Evolutionary conservation across 169 alveolate species (phyloP).

Genomic region (Plasmodium vinckei): DNA sequence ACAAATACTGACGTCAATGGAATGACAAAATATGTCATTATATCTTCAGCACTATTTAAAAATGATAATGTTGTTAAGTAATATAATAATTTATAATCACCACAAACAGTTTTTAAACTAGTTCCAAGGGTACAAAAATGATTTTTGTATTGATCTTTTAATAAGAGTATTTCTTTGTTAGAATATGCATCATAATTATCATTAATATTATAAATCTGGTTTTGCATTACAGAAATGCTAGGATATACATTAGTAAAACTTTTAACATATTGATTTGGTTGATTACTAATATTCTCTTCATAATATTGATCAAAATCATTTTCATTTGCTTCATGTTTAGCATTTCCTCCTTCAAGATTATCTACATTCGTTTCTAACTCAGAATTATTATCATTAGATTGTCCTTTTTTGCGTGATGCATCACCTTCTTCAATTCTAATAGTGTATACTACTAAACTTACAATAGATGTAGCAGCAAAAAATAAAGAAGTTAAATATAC

Average conservation of each 20-base stretch:
- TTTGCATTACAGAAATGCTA: constrained; percentile 20
- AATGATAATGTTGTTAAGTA: constrained; percentile 25
- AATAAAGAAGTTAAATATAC: constrained; percentile 23
- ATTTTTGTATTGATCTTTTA: constrained; percentile 27
- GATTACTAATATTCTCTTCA: constrained; percentile 7
- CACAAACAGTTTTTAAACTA: constrained; percentile 3
- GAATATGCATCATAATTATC: constrained; percentile 21
- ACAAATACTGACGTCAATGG: constrained; percentile 47
- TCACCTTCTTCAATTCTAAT: constrained; percentile 26
- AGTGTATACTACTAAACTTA: constrained; percentile 15
- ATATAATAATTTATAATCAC: constrained; percentile 24
- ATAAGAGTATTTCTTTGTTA: not conserved
- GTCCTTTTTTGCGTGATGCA: not conserved
- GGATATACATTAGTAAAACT: constrained; percentile 8
- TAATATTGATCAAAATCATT: constrained; percentile 46
- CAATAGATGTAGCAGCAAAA: constrained; percentile 26
- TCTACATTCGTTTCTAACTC: constrained; percentile 6
- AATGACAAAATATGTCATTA: constrained; percentile 31
- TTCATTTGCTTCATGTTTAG: constrained; percentile 4
- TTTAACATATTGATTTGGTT: not conserved
- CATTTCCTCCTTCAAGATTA: constrained; percentile 9
- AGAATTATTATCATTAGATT: not conserved
- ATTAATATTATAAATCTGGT: constrained; percentile 9
- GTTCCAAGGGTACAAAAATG: constrained; percentile 20
- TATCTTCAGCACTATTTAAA: constrained; percentile 65